A percentile compares a stretch with the other conserved stretches of the same genome.
These are phyloP conservation scores for Lentinula edodes DNA, from an alignment of 768 basidiomycete genomes.

Conservation along the genomic window DNA sequence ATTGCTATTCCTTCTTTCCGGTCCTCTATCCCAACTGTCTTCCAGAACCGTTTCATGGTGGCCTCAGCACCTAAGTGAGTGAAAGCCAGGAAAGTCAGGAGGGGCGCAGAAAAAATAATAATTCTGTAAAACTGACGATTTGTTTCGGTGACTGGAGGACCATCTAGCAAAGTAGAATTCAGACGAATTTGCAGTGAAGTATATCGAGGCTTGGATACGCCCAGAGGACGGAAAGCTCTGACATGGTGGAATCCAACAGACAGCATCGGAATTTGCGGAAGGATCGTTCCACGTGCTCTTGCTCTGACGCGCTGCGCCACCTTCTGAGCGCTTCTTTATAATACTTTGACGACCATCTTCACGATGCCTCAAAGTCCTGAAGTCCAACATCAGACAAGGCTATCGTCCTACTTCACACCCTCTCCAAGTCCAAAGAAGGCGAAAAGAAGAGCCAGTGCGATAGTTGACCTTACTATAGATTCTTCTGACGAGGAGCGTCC, in stretches of 20 bases:
- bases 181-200: slow-evolving; percentile 11
- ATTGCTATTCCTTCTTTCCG: slow-evolving; percentile 42
- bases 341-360: not conserved
- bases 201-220: not conserved
- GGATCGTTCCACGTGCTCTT: not conserved
- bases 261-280: not conserved
- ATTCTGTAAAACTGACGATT: slow-evolving; percentile 44
- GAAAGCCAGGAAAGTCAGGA: not conserved
- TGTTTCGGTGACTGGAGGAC: slow-evolving; percentile 50
- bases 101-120: not conserved
- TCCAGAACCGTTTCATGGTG: slow-evolving; percentile 91
- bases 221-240: not conserved
- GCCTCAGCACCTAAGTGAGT: slow-evolving; percentile 68
- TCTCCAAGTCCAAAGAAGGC: not conserved
- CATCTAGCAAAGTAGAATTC: slow-evolving; percentile 30
- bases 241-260: not conserved
- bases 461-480: slow-evolving; percentile 12
- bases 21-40: slow-evolving; percentile 72
- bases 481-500: slow-evolving; percentile 15
- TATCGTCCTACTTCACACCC: slow-evolving; percentile 3
- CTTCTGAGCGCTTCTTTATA: not conserved
- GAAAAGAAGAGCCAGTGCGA: slow-evolving; percentile 10
- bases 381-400: not conserved
- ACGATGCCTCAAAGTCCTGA: not conserved
- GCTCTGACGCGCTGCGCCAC: not conserved